phyloP scores from a whole-genome alignment of 1,139 yeast genomes.

The Suhomyces bribrorum region DNA sequence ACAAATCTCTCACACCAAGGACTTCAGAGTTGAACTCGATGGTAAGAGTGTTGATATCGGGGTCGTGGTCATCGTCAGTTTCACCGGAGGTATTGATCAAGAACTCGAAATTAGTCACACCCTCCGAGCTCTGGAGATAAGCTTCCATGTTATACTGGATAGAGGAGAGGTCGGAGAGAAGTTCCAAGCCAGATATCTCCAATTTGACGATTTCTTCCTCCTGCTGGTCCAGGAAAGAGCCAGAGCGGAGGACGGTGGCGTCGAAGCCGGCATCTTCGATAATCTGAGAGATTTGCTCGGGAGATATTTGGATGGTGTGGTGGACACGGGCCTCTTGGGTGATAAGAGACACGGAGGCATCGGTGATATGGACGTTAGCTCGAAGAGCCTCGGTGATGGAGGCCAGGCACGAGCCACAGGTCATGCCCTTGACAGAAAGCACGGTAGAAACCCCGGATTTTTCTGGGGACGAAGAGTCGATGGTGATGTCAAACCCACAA shows the following conservation, averaged over 20 bases:
- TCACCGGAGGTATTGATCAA: constrained; percentile 14
- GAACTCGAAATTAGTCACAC: constrained; percentile 28
- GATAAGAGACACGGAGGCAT: constrained; percentile 39
- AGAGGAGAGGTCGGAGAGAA: constrained; percentile 26
- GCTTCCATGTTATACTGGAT: constrained; percentile 47
- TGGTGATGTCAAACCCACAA: constrained; percentile 71
- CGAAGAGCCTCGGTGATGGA: constrained; percentile 35
- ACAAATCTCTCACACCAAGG: constrained; percentile 60
- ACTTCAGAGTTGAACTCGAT: constrained; percentile 44
- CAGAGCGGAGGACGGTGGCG: constrained; percentile 19
- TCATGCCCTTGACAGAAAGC: constrained; percentile 32
- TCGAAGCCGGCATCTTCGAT: constrained; percentile 47
- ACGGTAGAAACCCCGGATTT: constrained; percentile 7
- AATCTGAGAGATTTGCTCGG: constrained; percentile 20
- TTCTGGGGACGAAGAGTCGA: constrained; percentile 13
- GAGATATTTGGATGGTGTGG: constrained; percentile 19
- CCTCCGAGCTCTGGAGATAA: constrained; percentile 31
- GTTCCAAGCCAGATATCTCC: constrained; percentile 37
- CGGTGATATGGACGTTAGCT: constrained; percentile 24
- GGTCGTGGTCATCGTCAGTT: constrained; percentile 13
- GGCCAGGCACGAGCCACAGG: constrained; percentile 47
- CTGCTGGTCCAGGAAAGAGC: constrained; percentile 19
- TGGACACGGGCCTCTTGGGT: constrained; percentile 38
- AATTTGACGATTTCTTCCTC: constrained; percentile 32
- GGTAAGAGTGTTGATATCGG: constrained; percentile 34